Evolutionary conservation across 1,284 basidiomycete genomes (phyloP).

Genomic region (Fistulinella cinereoalba): DNA sequence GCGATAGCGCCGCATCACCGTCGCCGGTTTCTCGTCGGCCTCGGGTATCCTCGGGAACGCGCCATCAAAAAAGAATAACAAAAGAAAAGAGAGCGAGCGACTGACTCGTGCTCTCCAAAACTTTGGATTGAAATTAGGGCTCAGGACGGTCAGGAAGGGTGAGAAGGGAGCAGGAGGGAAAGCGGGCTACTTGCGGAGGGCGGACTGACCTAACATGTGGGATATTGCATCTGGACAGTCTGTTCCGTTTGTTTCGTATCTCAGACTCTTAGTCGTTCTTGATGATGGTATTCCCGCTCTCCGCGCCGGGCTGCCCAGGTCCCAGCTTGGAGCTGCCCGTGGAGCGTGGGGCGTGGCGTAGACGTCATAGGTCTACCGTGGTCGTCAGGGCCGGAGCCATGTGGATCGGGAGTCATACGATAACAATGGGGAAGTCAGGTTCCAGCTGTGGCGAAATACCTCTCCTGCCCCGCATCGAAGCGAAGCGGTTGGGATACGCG

Average conservation of each 20-base stretch:
- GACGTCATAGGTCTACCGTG: slow-evolving; percentile 2
- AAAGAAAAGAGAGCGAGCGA: not conserved
- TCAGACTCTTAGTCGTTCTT: too few species aligned
- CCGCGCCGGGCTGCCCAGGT: too few species aligned
- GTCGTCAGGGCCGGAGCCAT: not conserved
- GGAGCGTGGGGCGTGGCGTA: not conserved
- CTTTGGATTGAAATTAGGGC: not conserved
- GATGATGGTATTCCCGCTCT: too few species aligned
- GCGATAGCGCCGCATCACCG: slow-evolving; percentile 14
- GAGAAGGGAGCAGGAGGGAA: not conserved
- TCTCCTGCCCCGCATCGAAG: slow-evolving; percentile 11
- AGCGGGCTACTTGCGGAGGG: not conserved
- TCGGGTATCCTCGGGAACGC: slow-evolving; percentile 20
- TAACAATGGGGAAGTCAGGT: slow-evolving; percentile 21
- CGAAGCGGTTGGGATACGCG: too few species aligned
- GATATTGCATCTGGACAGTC: not conserved
- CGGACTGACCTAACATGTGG: slow-evolving; percentile 14
- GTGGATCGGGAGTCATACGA: slow-evolving; percentile 4
- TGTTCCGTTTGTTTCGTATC: slow-evolving; percentile 1
- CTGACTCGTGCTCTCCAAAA: not conserved
- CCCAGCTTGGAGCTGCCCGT: not conserved
- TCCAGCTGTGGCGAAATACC: too few species aligned
- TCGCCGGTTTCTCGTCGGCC: not conserved
- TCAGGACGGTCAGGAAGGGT: not conserved
- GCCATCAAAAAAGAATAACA: not conserved